Evolutionary conservation across 805 yeast genomes (phyloP).

Genomic region (Danielozyma ontarioensis): DNA sequence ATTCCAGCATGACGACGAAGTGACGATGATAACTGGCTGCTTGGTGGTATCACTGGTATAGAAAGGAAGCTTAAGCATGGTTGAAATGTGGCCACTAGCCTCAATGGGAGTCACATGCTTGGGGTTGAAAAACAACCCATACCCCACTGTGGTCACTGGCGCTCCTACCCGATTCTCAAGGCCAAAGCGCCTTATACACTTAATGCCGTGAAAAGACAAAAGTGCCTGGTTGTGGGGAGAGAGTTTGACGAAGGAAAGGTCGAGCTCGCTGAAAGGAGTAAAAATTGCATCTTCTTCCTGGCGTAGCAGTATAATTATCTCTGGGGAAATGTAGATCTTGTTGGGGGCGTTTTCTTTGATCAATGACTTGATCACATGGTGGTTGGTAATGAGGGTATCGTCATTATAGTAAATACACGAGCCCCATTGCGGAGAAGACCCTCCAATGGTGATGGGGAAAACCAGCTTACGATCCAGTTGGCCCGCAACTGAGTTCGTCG

Average conservation of each 20-base stretch:
- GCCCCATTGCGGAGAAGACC: constrained; percentile 32
- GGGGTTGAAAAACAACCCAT: constrained; percentile 32
- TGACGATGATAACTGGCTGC: constrained; percentile 19
- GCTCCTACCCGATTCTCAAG: constrained; percentile 17
- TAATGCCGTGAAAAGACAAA: background rate
- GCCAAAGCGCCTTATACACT: no score
- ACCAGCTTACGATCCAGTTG: constrained; percentile 5
- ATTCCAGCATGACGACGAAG: constrained; percentile 45
- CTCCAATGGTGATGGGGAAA: constrained; percentile 13
- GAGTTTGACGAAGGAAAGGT: constrained; percentile 32
- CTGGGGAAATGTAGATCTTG: constrained; percentile 3
- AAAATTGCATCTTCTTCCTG: constrained; percentile 15
- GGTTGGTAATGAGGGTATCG: constrained; percentile 33
- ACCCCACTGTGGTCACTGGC: constrained; percentile 29
- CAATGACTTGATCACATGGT: constrained; percentile 32
- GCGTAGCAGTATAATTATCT: constrained; percentile 3
- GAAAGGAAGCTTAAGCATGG: constrained; percentile 10
- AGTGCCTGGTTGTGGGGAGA: constrained; percentile 2
- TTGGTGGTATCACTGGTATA: constrained; percentile 1
- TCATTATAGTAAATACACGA: constrained; percentile 32
- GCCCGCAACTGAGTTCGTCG: background rate
- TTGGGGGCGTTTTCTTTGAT: constrained; percentile 3
- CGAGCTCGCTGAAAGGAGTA: constrained; percentile 29
- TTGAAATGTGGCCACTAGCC: constrained; percentile 27
- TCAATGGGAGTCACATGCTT: constrained; percentile 20